phyloP scores from a whole-genome alignment of 441 rosid species.

The Brassica hybrid region DNA sequence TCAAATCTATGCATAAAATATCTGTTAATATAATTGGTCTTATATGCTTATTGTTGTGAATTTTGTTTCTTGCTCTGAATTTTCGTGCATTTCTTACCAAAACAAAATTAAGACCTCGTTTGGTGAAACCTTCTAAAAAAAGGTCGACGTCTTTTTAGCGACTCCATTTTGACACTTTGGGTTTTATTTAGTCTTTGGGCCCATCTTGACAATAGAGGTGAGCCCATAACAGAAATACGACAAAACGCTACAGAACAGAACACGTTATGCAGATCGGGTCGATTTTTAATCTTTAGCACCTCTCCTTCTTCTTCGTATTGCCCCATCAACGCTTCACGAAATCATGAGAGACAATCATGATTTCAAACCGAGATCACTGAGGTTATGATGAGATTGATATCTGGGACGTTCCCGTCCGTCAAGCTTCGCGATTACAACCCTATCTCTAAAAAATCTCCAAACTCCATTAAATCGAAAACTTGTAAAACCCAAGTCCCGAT shows the following conservation, averaged over 20 bases:
- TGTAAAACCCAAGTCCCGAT: constrained; percentile 9
- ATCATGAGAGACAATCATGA: not conserved
- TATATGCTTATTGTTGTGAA: too few species aligned
- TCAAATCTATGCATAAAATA: too few species aligned
- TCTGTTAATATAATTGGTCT: too few species aligned
- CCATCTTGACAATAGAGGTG: not conserved
- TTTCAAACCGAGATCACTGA: not conserved
- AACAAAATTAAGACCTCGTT: too few species aligned
- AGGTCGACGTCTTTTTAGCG: too few species aligned
- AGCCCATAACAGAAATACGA: not conserved
- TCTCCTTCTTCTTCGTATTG: not conserved
- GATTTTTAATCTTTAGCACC: not conserved
- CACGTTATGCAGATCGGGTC: not conserved
- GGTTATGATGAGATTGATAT: constrained; percentile 26
- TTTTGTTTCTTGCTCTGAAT: too few species aligned
- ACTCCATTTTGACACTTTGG: too few species aligned
- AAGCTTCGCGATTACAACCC: constrained; percentile 28
- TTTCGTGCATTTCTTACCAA: too few species aligned
- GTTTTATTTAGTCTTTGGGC: too few species aligned
- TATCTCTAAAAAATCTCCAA: constrained; percentile 1
- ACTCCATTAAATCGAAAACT: not conserved
- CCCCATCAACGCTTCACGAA: not conserved
- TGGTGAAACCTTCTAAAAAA: too few species aligned
- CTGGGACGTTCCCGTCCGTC: constrained; percentile 34
- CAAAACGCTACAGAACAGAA: not conserved